phyloP scores from a whole-genome alignment of 306 rosid genomes.

The Quercus glauca region DNA sequence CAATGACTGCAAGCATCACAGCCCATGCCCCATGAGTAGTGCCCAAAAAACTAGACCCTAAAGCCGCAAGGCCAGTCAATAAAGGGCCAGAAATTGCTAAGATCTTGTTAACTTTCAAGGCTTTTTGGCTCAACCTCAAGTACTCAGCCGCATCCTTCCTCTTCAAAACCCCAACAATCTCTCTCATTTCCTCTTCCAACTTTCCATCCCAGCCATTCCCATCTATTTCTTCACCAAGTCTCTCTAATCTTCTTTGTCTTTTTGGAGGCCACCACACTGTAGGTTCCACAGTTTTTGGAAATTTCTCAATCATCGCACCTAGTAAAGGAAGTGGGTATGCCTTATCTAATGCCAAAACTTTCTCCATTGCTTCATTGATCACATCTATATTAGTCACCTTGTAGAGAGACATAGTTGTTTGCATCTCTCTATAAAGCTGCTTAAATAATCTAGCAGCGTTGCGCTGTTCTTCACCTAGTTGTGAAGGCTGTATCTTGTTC shows the following conservation, averaged over 20 bases:
- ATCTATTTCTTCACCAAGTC: conserved; percentile 1
- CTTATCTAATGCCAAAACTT: conserved; percentile 68
- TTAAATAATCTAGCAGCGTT: conserved; percentile 65
- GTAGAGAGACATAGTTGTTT: conserved; percentile 34
- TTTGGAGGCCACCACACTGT: conserved; percentile 76
- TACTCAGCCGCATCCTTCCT: conserved; percentile 53
- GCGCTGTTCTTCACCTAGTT: conserved; percentile 76
- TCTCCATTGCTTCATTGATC: conserved; percentile 50
- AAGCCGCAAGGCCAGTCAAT: conserved; percentile 53
- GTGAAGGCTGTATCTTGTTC: conserved; percentile 87
- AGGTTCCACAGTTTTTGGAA: conserved; percentile 56
- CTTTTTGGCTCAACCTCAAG: conserved; percentile 40
- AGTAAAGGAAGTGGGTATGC: conserved; percentile 83
- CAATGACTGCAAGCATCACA: conserved; percentile 45
- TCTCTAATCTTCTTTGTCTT: conserved; percentile 21
- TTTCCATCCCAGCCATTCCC: conserved; percentile 59
- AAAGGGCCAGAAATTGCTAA: conserved; percentile 67
- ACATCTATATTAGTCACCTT: conserved; percentile 26
- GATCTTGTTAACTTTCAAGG: conserved; percentile 42
- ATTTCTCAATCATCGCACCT: conserved; percentile 74
- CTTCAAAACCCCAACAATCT: conserved; percentile 31
- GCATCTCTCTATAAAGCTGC: conserved; percentile 55
- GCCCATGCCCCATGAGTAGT: conserved; percentile 39
- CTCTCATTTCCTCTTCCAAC: conserved; percentile 62
- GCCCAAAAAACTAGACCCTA: conserved; percentile 49